These are phyloP conservation scores for Rhodotorula babjevae DNA, from an alignment of 768 basidiomycete genomes.

Conservation along the genomic window DNA sequence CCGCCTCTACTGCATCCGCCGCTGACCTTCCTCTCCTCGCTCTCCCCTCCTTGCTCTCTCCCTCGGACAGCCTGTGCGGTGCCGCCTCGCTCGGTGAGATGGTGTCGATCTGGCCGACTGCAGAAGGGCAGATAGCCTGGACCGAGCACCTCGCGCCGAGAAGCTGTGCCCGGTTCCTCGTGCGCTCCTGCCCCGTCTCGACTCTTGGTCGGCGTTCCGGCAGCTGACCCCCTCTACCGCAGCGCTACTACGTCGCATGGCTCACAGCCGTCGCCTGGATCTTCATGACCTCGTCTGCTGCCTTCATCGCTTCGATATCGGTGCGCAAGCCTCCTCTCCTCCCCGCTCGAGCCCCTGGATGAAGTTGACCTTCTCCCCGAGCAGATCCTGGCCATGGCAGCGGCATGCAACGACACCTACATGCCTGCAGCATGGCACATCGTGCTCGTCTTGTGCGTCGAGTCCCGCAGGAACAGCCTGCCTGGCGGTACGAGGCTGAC, in stretches of 20 bases:
- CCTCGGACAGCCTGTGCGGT: background rate
- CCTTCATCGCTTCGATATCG: background rate
- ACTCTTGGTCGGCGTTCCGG: too few species aligned
- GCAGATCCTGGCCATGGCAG: background rate
- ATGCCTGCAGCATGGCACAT: background rate
- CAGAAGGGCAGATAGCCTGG: constrained; percentile 9
- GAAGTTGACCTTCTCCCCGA: background rate
- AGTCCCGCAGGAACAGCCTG: background rate
- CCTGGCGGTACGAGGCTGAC: background rate
- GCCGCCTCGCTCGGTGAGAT: constrained; percentile 9
- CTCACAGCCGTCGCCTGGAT: background rate
- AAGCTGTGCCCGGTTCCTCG: background rate
- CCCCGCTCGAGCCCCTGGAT: too few species aligned
- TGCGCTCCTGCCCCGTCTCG: background rate
- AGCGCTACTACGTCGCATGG: constrained; percentile 6
- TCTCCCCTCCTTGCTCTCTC: too few species aligned
- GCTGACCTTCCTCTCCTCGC: background rate
- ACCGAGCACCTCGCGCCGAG: background rate
- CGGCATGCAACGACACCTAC: background rate
- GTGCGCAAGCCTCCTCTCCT: background rate
- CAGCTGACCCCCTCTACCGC: background rate
- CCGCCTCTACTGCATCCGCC: too few species aligned
- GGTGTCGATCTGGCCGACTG: background rate
- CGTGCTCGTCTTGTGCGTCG: background rate
- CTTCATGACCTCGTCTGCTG: background rate